Evolutionary conservation across 2,329 filamentous ascomycete species (phyloP), one percentile per base, ranked within the genome.

Genomic region (Penicillium sclerotigenum): DNA sequence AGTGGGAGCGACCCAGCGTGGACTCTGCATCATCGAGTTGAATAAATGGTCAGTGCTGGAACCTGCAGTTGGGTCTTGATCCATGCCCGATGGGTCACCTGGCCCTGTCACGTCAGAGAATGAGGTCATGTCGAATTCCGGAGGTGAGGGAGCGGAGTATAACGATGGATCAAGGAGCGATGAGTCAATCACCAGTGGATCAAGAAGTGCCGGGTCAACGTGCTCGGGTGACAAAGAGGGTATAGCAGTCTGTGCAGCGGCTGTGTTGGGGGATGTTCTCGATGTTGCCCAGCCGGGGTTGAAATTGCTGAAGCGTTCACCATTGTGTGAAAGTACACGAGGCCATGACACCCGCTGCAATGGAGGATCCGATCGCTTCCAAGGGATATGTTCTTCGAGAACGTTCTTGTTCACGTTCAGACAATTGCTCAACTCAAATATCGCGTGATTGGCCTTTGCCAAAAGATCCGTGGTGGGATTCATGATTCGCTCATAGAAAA

Each of bases 401-500:
- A 57, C 18, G 11, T 40, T 51, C 26, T 29, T 38, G 13, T 46
- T 41, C 16, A 11, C 29, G n/a, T 5, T 11, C 22, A 56, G 5
- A 10, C 29, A 38, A 11, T 51, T 47, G 1, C 48, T 26, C 59
- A 69, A 59, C 20, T 59, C 47, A 8, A 20, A 40, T 9, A 68
- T 45, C 18, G 62, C 41, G 8, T 51, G 29, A 20, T 47, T 20
- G 13, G 65, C 65, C 4, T 42, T 45, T n/a, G 24, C 24, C 14
- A 73, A 26, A 13, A 65, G 54, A 2, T 61, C 59, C 2, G 14
- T 6, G 1, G 57, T 29, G 1, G 71, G 71, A 26, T 69, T 64
- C 37, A 70, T 43, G 14, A 74, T 55, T 7, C 60, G 68, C 52
- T 75, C 74, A 33, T 74, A 75, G 42, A 75, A 65, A 6, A 72